phyloP scores from a whole-genome alignment of 73 alveolate genomes.

The Diophrys appendiculata region DNA sequence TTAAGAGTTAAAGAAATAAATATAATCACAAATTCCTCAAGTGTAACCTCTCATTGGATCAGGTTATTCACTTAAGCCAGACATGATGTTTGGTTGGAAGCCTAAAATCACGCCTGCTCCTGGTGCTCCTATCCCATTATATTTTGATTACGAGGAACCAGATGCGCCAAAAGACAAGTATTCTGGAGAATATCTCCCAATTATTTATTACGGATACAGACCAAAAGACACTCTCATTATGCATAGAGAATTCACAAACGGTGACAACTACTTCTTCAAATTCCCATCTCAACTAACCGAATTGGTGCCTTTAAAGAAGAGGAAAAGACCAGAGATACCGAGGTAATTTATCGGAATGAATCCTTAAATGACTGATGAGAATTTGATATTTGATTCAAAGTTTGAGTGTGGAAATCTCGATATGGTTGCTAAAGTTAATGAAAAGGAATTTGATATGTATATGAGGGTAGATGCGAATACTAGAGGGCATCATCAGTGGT shows the following conservation, averaged over 20 bases:
- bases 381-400: constrained; percentile 78
- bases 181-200: constrained; percentile 14
- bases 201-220: constrained; percentile 48
- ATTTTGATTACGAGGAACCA: constrained; percentile 46
- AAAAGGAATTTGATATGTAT: constrained; percentile 72
- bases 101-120: constrained; percentile 1
- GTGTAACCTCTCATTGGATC: constrained; percentile 6
- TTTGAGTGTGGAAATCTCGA: constrained; percentile 77
- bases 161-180: constrained; percentile 29
- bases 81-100: constrained; percentile 74
- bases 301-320: constrained; percentile 7
- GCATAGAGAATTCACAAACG: constrained; percentile 50
- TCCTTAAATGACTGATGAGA: constrained; percentile 40
- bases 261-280: constrained; percentile 32
- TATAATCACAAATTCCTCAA: constrained; percentile 7
- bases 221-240: constrained; percentile 53
- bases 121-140: constrained; percentile 60
- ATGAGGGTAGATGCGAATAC: constrained; percentile 86
- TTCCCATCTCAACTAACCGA: constrained; percentile 50
- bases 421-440: constrained; percentile 49
- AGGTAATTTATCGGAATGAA: constrained; percentile 54
- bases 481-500: constrained; percentile 87
- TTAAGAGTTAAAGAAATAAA: too few relatives aligned
- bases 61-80: constrained; percentile 66
- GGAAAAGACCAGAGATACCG: constrained; percentile 19